phyloP scores from a whole-genome alignment of 129 eudicot genomes.

The Flaveria linearis region DNA sequence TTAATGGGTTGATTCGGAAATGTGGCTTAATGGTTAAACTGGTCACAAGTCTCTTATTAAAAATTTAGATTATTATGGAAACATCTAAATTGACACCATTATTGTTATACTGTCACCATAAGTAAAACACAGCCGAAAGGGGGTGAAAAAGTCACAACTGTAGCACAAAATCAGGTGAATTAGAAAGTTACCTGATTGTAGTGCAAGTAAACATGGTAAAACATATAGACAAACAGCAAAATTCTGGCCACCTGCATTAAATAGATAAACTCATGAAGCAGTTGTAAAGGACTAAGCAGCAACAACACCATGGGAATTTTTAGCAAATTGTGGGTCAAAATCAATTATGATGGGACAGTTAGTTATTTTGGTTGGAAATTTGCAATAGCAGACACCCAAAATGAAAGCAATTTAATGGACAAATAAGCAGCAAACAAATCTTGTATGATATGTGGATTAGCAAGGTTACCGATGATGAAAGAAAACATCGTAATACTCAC shows the following conservation, averaged over 20 bases:
- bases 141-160: background rate
- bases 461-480: too few relatives aligned
- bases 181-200: slow-evolving; percentile 64
- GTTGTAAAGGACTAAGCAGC: background rate
- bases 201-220: slow-evolving; percentile 65
- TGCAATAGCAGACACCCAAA: background rate
- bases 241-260: slow-evolving; percentile 97
- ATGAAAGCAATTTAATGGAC: background rate
- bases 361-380: background rate
- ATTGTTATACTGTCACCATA: background rate
- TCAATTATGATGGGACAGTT: background rate
- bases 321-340: background rate
- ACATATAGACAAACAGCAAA: slow-evolving; percentile 68
- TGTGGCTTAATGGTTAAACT: too few relatives aligned
- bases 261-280: slow-evolving; percentile 13
- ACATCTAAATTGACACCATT: slow-evolving; percentile 7
- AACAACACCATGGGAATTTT: background rate
- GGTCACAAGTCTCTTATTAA: background rate
- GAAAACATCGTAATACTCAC: slow-evolving; percentile 67
- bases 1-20: too few relatives aligned
- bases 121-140: background rate
- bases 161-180: too few relatives aligned
- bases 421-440: background rate
- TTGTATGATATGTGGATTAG: background rate
- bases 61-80: background rate